These are phyloP conservation scores for Lathyrus oleraceus DNA, from an alignment of 306 rosid species.

Conservation along the genomic window DNA sequence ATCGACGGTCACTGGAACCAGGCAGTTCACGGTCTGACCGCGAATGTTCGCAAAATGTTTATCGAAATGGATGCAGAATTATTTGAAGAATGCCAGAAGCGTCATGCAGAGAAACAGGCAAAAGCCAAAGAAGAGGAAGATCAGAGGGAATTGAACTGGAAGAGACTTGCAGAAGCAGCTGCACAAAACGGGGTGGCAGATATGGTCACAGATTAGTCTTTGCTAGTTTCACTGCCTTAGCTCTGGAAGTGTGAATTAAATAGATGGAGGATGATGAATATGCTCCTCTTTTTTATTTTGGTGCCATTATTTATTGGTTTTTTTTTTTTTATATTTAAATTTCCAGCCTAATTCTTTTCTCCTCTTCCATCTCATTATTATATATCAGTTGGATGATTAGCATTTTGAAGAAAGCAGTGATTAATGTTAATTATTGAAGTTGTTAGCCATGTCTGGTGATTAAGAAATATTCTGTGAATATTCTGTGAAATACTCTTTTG, in stretches of 20 bases:
- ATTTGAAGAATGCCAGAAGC: conserved; percentile 86
- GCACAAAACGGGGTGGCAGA: conserved; percentile 54
- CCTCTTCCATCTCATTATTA: conserved; percentile 36
- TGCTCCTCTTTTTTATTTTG: conserved; percentile 48
- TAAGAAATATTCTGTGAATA: conserved; percentile 64
- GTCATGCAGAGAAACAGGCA: conserved; percentile 60
- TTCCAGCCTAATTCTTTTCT: conserved; percentile 34
- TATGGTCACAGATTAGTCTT: conserved; percentile 53
- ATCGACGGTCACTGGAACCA: conserved; percentile 87
- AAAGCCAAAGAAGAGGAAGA: conserved; percentile 64
- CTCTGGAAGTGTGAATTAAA: conserved; percentile 36
- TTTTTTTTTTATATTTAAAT: conserved; percentile 26
- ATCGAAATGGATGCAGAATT: conserved; percentile 87
- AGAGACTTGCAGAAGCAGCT: conserved; percentile 81
- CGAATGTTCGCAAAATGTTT: conserved; percentile 88
- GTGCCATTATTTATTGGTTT: conserved; percentile 55
- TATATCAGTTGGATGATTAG: conserved; percentile 50
- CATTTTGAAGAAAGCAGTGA: conserved; percentile 52
- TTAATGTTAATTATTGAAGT: conserved; percentile 62
- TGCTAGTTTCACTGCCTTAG: conserved; percentile 19
- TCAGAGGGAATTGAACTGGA: conserved; percentile 73
- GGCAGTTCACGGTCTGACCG: conserved; percentile 85
- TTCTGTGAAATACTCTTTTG: conserved; percentile 55
- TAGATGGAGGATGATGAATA: conserved; percentile 45
- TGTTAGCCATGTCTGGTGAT: conserved; percentile 61